A percentile compares a stretch with the other conserved stretches of the same genome.
These are phyloP conservation scores for Pulveroboletus frians DNA, from an alignment of 768 basidiomycete species.

Conservation along the genomic window DNA sequence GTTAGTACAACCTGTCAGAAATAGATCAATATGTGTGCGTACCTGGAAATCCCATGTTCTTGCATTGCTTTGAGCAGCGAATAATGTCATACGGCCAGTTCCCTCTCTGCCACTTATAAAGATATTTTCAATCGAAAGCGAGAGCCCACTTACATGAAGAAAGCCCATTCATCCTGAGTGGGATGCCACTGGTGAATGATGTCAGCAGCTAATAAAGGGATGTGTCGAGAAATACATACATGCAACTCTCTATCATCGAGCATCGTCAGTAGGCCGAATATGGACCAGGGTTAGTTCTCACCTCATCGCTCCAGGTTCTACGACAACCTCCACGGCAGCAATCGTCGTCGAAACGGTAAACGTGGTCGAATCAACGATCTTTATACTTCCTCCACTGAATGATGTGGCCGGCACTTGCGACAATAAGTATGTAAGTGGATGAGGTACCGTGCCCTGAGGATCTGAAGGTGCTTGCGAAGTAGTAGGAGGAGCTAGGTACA, in stretches of 20 bases:
- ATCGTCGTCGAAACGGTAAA: constrained; percentile 49
- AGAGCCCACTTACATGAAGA: constrained; percentile 42
- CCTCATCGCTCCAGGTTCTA: constrained; percentile 55
- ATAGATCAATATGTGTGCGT: neutral
- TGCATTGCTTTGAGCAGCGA: constrained; percentile 43
- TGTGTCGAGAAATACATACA: constrained; percentile 29
- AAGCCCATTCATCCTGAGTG: constrained; percentile 60
- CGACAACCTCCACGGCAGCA: constrained; percentile 48
- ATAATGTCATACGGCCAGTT: constrained; percentile 43
- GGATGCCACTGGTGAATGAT: constrained; percentile 48
- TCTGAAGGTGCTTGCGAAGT: too few relatives aligned
- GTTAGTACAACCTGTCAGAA: neutral
- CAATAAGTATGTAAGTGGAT: constrained; percentile 15
- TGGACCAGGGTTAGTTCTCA: constrained; percentile 11
- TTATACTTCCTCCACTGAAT: constrained; percentile 46
- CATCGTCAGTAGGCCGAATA: neutral
- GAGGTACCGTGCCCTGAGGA: too few relatives aligned
- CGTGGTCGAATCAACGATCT: constrained; percentile 50
- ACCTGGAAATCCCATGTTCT: constrained; percentile 53
- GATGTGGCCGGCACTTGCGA: constrained; percentile 40
- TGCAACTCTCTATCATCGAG: constrained; percentile 45
- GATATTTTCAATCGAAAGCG: neutral
- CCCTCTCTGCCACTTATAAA: constrained; percentile 32
- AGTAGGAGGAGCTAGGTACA: too few relatives aligned
- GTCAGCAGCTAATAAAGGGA: neutral